Conservation (phyloP, 2,329 filamentous ascomycete species). For the Fusarium tjaetaba region DNA sequence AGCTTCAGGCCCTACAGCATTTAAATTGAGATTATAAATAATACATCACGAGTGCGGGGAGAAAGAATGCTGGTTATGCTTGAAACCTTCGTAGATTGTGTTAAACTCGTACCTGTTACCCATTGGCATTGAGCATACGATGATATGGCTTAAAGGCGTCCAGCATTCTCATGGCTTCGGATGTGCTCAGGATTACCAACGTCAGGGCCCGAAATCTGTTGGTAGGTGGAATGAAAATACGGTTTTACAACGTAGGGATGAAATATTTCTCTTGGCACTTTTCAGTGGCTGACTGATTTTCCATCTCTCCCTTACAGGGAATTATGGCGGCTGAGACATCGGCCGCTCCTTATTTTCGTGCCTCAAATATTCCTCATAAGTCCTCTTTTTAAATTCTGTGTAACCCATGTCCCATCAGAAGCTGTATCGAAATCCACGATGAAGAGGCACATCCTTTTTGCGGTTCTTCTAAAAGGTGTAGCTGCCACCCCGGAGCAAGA, state of each 20-base stretch:
- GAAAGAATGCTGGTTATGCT: too few relatives aligned
- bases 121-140: too few relatives aligned
- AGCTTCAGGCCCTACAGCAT: too few relatives aligned
- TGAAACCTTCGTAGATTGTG: too few relatives aligned
- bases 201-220: accelerated
- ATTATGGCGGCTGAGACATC: background rate
- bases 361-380: background rate
- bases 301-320: too few relatives aligned
- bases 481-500: background rate
- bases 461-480: accelerated
- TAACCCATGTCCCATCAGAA: background rate
- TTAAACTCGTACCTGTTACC: too few relatives aligned
- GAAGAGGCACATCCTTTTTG: accelerated
- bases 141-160: too few relatives aligned
- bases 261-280: background rate
- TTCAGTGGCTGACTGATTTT: accelerated
- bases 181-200: background rate
- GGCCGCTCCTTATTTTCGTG: background rate
- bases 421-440: accelerated
- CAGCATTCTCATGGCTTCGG: accelerated
- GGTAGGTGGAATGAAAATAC: background rate
- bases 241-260: background rate
- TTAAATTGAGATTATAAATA: too few relatives aligned
- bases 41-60: too few relatives aligned
- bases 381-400: accelerated